Conservation (phyloP, 352 stramenopile genomes). For the Thalassiosira exigua region DNA sequence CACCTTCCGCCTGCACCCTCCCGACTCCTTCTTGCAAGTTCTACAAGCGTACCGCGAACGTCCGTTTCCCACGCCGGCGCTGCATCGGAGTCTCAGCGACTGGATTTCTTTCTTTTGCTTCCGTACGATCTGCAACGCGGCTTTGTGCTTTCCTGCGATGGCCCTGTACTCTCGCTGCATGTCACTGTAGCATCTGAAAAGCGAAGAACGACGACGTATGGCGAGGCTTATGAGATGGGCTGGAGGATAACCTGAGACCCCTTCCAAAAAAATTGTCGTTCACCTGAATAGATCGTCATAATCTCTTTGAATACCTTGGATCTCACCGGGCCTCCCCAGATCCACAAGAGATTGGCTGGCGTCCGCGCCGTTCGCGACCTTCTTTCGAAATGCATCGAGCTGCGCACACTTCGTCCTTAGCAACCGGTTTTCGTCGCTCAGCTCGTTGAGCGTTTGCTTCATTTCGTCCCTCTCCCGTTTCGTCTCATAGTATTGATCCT, state of each 20-base stretch:
- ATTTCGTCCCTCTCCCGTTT: conserved; percentile 25
- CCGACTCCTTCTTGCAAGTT: conserved; percentile 6
- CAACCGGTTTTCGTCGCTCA: conserved; percentile 9
- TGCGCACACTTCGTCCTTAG: conserved; percentile 31
- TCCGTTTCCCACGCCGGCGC: background rate
- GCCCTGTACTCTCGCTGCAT: conserved; percentile 16
- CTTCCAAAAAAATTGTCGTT: too few relatives aligned
- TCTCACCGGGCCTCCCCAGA: background rate
- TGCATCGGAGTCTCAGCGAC: conserved; percentile 31
- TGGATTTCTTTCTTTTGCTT: conserved; percentile 42
- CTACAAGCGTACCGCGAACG: background rate
- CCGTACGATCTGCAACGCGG: conserved; percentile 21
- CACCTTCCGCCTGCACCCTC: conserved; percentile 12
- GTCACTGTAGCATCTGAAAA: conserved; percentile 34
- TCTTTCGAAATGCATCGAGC: conserved; percentile 20
- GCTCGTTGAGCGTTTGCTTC: conserved; percentile 16
- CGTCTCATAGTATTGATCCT: conserved; percentile 27
- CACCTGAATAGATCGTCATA: too few relatives aligned
- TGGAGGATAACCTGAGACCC: too few relatives aligned
- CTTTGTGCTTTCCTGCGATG: conserved; percentile 39
- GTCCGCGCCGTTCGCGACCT: background rate
- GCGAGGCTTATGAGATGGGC: too few relatives aligned
- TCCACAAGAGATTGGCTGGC: background rate
- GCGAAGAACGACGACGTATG: too few relatives aligned
- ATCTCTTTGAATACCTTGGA: conserved; percentile 14